Evolutionary conservation across 2,329 filamentous ascomycete genomes (phyloP).

Genomic region (Clarireedia hainanense): DNA sequence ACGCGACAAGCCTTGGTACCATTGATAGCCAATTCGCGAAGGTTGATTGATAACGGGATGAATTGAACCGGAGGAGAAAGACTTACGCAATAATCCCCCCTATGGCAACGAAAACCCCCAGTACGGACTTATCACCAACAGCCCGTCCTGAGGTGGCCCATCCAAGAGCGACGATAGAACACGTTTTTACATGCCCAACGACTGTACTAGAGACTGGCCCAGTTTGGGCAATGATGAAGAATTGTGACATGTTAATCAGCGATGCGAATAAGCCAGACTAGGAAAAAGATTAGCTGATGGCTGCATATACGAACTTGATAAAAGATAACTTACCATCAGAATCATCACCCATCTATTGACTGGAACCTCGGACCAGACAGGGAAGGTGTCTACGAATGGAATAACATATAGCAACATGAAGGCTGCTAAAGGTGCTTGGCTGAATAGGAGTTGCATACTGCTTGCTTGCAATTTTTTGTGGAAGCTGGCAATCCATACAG

Average conservation of each 20-base stretch:
- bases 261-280: constrained; percentile 56
- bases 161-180: constrained; percentile 55
- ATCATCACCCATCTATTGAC: constrained; percentile 50
- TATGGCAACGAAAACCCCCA: constrained; percentile 48
- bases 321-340: constrained; percentile 38
- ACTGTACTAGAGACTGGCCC: constrained; percentile 59
- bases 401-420: constrained; percentile 58
- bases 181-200: constrained; percentile 59
- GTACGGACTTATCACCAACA: constrained; percentile 45
- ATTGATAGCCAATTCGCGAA: neutral
- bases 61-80: neutral
- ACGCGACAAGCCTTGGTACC: neutral
- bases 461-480: constrained; percentile 57
- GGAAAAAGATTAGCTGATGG: constrained; percentile 20
- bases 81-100: constrained; percentile 50
- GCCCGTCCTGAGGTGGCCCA: constrained; percentile 50
- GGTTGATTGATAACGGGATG: neutral
- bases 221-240: constrained; percentile 54
- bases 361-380: constrained; percentile 44
- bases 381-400: constrained; percentile 57
- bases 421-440: constrained; percentile 56
- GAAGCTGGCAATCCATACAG: constrained; percentile 60
- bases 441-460: constrained; percentile 62
- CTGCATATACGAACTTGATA: neutral
- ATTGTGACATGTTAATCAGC: constrained; percentile 57